Conservation (phyloP, 1,284 basidiomycete species). For the Ustilago esculenta region DNA sequence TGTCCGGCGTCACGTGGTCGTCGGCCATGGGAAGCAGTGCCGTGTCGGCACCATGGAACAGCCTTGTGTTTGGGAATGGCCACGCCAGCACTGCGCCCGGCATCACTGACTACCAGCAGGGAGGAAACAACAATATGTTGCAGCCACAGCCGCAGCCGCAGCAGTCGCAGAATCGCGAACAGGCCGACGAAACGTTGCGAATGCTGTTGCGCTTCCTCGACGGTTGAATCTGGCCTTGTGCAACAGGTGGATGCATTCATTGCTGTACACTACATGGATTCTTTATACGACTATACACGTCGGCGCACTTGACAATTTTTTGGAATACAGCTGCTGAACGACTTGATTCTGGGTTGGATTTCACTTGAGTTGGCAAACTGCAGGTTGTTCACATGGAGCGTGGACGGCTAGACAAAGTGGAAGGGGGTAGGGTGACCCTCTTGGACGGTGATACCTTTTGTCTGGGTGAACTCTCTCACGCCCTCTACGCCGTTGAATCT, state of each 20-base stretch:
- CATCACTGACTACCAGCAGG: conserved; percentile 1
- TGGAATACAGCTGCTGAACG: too few relatives aligned
- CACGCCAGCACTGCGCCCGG: neutral
- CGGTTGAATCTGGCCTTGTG: conserved; percentile 1
- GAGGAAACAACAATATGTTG: neutral
- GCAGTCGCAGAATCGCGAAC: neutral
- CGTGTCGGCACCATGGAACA: conserved; percentile 16
- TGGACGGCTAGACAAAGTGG: conserved; percentile 16
- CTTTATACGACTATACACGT: too few relatives aligned
- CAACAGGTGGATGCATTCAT: too few relatives aligned
- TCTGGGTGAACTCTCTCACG: conserved; percentile 82
- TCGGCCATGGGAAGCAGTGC: neutral
- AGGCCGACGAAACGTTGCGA: conserved; percentile 40
- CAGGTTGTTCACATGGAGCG: too few relatives aligned
- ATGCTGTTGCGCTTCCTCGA: conserved; percentile 30
- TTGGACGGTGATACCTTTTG: conserved; percentile 79
- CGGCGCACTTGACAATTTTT: too few relatives aligned
- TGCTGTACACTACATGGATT: too few relatives aligned
- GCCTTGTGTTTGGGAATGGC: conserved; percentile 16
- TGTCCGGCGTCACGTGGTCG: conserved; percentile 11
- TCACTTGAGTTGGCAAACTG: too few relatives aligned
- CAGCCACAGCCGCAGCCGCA: too few relatives aligned
- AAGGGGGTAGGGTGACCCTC: conserved; percentile 27
- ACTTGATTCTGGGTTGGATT: too few relatives aligned
- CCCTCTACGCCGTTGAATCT: conserved; percentile 80